Conservation (phyloP, 73 alveolate genomes). For the Paramecium sonneborni region DNA sequence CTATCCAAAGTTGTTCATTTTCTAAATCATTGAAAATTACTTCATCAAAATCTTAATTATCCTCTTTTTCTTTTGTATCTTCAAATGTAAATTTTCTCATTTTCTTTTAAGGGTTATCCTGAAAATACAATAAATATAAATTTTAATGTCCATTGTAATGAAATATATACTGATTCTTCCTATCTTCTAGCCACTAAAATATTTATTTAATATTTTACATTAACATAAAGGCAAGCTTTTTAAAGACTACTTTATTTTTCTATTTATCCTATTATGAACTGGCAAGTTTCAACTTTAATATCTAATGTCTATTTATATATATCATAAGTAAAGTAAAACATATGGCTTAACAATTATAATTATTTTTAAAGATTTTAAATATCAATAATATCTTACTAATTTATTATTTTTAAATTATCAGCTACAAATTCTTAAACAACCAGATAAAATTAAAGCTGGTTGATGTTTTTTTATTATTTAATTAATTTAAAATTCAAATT, state of each 20-base stretch:
- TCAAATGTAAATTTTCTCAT: background rate
- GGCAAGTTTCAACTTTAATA: background rate
- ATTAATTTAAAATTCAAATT: background rate
- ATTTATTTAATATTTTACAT: background rate
- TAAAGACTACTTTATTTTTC: background rate
- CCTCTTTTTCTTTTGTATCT: background rate
- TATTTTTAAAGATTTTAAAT: background rate
- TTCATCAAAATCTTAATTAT: background rate
- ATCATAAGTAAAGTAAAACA: background rate
- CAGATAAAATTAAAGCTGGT: background rate
- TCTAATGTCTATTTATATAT: background rate
- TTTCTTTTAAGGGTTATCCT: background rate
- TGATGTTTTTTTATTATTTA: background rate
- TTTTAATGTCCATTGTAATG: background rate
- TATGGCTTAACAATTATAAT: background rate
- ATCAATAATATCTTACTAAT: background rate
- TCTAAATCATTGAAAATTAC: background rate
- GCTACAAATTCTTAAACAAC: background rate
- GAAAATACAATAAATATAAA: background rate
- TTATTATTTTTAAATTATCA: background rate
- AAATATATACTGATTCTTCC: background rate
- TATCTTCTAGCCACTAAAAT: background rate
- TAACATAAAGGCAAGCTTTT: background rate
- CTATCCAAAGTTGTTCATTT: background rate
- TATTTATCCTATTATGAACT: background rate